phyloP scores from a whole-genome alignment of 495 filamentous ascomycete genomes.

The Aspergillus cavernicola region DNA sequence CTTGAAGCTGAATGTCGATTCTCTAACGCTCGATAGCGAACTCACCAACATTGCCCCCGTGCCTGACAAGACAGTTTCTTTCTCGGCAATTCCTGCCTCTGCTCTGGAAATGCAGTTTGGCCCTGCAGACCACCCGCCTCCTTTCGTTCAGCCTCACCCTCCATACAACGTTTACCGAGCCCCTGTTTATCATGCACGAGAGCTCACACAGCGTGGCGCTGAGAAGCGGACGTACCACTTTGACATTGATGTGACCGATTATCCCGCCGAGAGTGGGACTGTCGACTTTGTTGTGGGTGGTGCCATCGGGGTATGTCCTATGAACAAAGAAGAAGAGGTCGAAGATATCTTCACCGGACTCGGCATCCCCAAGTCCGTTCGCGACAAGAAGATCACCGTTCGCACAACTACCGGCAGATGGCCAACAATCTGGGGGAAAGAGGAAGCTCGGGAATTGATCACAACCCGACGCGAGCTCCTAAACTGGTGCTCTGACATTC shows the following conservation, averaged over 20 bases:
- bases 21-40: slow-evolving; percentile 62
- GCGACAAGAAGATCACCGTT: slow-evolving; percentile 75
- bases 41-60: slow-evolving; percentile 67
- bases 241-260: slow-evolving; percentile 93
- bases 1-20: slow-evolving; percentile 69
- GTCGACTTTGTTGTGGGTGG: slow-evolving; percentile 96
- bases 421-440: slow-evolving; percentile 99
- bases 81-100: slow-evolving; percentile 49
- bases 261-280: slow-evolving; percentile 74
- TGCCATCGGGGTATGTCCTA: slow-evolving; percentile 87
- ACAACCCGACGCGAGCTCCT: slow-evolving; percentile 88
- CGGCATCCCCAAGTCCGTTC: slow-evolving; percentile 67
- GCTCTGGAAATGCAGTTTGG: slow-evolving; percentile 32
- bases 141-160: slow-evolving; percentile 91
- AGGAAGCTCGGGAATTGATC: slow-evolving; percentile 71
- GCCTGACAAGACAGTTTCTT: slow-evolving; percentile 68
- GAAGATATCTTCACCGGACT: slow-evolving; percentile 81
- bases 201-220: slow-evolving; percentile 85
- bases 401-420: slow-evolving; percentile 79
- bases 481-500: slow-evolving; percentile 92
- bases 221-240: slow-evolving; percentile 97
- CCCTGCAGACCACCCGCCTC: slow-evolving; percentile 63
- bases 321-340: slow-evolving; percentile 74
- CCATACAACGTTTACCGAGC: slow-evolving; percentile 88
- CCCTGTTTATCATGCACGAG: slow-evolving; percentile 73